phyloP scores from a whole-genome alignment of 208 protist species.

The Wallacemonas rigidus region DNA sequence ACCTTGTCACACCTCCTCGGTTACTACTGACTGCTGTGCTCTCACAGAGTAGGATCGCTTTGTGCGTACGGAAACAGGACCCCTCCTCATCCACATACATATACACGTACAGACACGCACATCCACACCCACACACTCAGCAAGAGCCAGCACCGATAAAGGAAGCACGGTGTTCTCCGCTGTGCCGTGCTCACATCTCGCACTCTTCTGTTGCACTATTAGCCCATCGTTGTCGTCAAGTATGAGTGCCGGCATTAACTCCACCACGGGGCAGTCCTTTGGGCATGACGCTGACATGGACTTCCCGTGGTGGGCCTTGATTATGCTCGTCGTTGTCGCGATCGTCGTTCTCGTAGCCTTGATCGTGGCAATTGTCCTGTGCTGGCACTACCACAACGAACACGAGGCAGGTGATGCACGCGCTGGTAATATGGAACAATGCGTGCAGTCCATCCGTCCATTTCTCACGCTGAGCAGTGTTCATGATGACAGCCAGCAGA shows the following conservation, averaged over 20 bases:
- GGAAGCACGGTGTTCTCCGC: too few species aligned
- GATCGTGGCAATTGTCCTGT: slow-evolving; percentile 4
- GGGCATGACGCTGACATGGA: neutral
- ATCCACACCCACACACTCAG: too few species aligned
- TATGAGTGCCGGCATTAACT: neutral
- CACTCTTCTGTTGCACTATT: too few species aligned
- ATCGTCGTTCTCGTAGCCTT: neutral
- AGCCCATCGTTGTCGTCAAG: too few species aligned
- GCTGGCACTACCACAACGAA: slow-evolving; percentile 17
- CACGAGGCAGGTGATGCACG: slow-evolving; percentile 15
- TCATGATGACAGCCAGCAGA: neutral
- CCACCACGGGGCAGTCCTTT: slow-evolving; percentile 1
- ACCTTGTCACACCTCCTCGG: too few species aligned
- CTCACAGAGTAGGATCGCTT: too few species aligned
- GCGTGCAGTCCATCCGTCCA: slow-evolving; percentile 1
- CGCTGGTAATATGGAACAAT: slow-evolving; percentile 16
- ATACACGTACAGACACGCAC: too few species aligned
- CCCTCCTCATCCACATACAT: too few species aligned
- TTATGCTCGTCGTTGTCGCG: neutral
- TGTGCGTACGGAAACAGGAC: too few species aligned
- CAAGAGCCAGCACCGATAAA: too few species aligned
- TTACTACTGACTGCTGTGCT: too few species aligned
- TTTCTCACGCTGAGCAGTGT: neutral
- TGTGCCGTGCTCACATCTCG: too few species aligned
- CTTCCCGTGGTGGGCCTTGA: slow-evolving; percentile 4